These are phyloP conservation scores for Atalantia buxifolia DNA, from an alignment of 345 rosid genomes.

Conservation along the genomic window DNA sequence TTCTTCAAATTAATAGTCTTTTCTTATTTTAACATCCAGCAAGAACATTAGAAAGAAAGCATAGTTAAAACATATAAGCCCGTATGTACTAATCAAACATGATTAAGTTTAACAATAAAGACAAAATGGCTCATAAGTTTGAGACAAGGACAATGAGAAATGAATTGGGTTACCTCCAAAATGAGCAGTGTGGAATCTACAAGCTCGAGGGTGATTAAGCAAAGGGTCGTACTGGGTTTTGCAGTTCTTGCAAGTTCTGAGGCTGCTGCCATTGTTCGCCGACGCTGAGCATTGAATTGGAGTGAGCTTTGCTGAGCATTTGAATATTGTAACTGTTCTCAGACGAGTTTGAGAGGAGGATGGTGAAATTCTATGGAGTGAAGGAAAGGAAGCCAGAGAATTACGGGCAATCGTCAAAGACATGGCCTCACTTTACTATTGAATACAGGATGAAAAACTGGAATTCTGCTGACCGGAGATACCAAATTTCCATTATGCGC, in stretches of 20 bases:
- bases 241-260: constrained; percentile 87
- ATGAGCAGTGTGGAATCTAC: constrained; percentile 89
- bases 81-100: background rate
- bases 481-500: background rate
- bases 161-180: constrained; percentile 61
- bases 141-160: background rate
- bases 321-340: background rate
- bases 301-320: background rate
- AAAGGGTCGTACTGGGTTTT: constrained; percentile 86
- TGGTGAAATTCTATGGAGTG: background rate
- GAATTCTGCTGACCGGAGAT: background rate
- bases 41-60: background rate
- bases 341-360: background rate
- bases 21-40: background rate
- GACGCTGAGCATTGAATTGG: constrained; percentile 20
- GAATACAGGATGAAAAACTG: background rate
- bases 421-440: background rate
- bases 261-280: constrained; percentile 1
- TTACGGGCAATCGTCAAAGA: background rate
- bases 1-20: background rate
- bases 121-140: background rate
- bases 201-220: constrained; percentile 70
- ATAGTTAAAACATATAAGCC: too few relatives aligned
- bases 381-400: background rate
- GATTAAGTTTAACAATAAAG: background rate